Percentiles rank a stretch among this genome's conserved stretches.
Conservation (phyloP, 2,329 filamentous ascomycete genomes). For the Teratosphaeriaceae sp. region DNA sequence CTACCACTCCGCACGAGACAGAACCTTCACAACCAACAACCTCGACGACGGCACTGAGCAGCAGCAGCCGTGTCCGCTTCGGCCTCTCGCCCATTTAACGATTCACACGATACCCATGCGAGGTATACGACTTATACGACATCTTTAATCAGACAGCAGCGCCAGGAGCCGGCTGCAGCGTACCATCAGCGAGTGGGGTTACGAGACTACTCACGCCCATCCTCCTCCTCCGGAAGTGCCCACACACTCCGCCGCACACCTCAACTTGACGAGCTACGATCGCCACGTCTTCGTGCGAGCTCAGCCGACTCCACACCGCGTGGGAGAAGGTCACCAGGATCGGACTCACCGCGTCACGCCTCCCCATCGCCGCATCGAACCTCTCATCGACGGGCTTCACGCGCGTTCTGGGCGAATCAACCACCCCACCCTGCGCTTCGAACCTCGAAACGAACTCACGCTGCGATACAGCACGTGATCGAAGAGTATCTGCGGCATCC, state of each 20-base stretch:
- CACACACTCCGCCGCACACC: slow-evolving; percentile 50
- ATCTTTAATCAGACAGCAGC: slow-evolving; percentile 41
- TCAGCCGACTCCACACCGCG: slow-evolving; percentile 37
- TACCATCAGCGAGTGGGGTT: slow-evolving; percentile 21
- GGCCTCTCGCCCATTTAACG: slow-evolving; percentile 40
- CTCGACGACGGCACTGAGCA: slow-evolving; percentile 1
- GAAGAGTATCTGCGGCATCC: slow-evolving; percentile 85
- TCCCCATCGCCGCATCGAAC: slow-evolving; percentile 22
- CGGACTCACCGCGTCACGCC: slow-evolving; percentile 13
- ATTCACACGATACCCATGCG: slow-evolving; percentile 49
- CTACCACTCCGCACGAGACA: not conserved
- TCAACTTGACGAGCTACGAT: slow-evolving; percentile 40
- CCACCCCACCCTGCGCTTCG: slow-evolving; percentile 52
- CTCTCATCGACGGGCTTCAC: slow-evolving; percentile 27
- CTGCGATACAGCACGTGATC: slow-evolving; percentile 84
- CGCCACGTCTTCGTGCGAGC: slow-evolving; percentile 33
- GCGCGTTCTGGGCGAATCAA: slow-evolving; percentile 26
- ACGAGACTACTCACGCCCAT: slow-evolving; percentile 38
- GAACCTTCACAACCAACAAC: not conserved
- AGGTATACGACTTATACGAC: slow-evolving; percentile 49
- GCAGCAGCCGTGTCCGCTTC: slow-evolving; percentile 37
- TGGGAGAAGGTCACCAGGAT: slow-evolving; percentile 10
- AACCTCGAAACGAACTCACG: slow-evolving; percentile 78
- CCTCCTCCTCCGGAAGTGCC: slow-evolving; percentile 47
- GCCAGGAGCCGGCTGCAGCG: slow-evolving; percentile 39